phyloP scores from a whole-genome alignment of 1,139 yeast genomes.

The Lodderomyces orthopsilosis region DNA sequence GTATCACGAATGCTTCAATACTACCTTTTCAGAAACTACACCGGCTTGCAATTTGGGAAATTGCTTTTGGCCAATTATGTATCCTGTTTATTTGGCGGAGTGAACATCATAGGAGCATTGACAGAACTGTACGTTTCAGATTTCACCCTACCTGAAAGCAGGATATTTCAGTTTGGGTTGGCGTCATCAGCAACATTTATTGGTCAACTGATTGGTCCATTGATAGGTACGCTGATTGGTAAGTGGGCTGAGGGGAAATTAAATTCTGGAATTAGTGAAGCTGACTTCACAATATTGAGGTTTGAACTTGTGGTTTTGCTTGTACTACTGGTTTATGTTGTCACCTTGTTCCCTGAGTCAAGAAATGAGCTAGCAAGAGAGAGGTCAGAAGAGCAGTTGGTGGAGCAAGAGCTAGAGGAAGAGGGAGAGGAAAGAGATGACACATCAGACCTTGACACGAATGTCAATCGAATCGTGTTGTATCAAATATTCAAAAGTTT shows the following conservation, averaged over 20 bases:
- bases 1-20: slow-evolving; percentile 25
- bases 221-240: slow-evolving; percentile 42
- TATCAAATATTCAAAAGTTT: slow-evolving; percentile 14
- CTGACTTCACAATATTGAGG: slow-evolving; percentile 25
- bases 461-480: not conserved
- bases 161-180: slow-evolving; percentile 56
- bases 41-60: slow-evolving; percentile 28
- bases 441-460: not conserved
- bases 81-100: slow-evolving; percentile 53
- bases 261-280: slow-evolving; percentile 16
- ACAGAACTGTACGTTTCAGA: slow-evolving; percentile 63
- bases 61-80: slow-evolving; percentile 34
- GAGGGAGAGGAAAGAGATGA: not conserved
- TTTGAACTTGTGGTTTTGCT: slow-evolving; percentile 25
- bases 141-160: slow-evolving; percentile 45
- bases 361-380: slow-evolving; percentile 43
- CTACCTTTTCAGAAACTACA: slow-evolving; percentile 23
- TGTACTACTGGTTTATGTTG: slow-evolving; percentile 27
- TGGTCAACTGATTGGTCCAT: slow-evolving; percentile 65
- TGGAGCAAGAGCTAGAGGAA: not conserved
- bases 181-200: slow-evolving; percentile 53
- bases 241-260: not conserved
- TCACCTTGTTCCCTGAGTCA: slow-evolving; percentile 54
- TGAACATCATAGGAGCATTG: slow-evolving; percentile 46
- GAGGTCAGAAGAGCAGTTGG: slow-evolving; percentile 39